Evolutionary conservation across 768 basidiomycete species (phyloP), one percentile per base, ranked within the genome.

Genomic region (Calvatia gigantea): DNA sequence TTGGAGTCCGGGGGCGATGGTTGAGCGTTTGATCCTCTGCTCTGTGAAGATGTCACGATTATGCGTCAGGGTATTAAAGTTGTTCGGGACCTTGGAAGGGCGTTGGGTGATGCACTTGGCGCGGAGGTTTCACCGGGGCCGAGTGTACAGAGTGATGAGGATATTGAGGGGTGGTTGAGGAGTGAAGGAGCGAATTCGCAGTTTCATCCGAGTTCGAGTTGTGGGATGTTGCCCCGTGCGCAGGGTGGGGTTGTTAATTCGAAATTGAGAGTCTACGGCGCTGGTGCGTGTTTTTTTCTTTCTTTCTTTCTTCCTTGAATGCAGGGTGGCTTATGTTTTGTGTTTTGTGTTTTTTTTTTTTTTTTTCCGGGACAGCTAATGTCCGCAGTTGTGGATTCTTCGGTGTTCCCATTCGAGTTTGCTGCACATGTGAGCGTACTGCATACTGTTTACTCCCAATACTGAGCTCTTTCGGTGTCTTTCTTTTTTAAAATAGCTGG

Each of bases 31-130:
- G n/a, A n/a, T n/a, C n/a, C 9, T 17, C 11, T 15, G n/a, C 46
- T 50, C n/a, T 52, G 29, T n/a, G 25, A 55, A 74, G 82, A 85
- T 61, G 49, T 74, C 25, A 59, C 64, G 6, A 70, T 82, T 33
- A 68, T 85, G 53, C 77, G 84, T 33, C 79, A 84, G 65, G 85
- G 82, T 31, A 67, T 85, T 45, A 83, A 82, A 65, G 75, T 88
- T 52, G 82, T 79, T 23, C 78, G 86, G 27, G 75, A 62, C 51
- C 60, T 88, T 41, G 83, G 80, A 0, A 67, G 68, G 2, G 85
- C 85, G 1, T 67, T 86, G 9, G 74, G 69, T 35, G 55, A 63
- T 2, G 65, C 69, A 11, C 64, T 85, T 35, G 77, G 5, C 48
- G 62, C 19, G 70, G 67, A 69, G 43, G 38, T 60, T 5, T 29